Evolutionary conservation across 345 rosid species (phyloP).

Genomic region (Eucalyptus coolabah): DNA sequence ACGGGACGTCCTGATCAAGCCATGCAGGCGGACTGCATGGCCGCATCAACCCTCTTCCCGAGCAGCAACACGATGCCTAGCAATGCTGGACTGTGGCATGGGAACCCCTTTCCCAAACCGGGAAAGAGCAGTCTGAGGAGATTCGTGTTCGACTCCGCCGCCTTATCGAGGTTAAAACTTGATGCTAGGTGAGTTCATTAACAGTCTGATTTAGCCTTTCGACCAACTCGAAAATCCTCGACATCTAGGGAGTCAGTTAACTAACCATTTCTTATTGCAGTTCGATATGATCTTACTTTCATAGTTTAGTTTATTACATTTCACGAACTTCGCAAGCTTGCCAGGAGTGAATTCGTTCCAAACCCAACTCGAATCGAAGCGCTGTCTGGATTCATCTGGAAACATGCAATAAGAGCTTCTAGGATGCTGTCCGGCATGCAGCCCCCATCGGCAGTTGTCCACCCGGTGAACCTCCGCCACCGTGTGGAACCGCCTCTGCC

Average conservation of each 20-base stretch:
- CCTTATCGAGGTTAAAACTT: not conserved
- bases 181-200: not conserved
- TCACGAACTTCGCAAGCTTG: not conserved
- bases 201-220: not conserved
- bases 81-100: not conserved
- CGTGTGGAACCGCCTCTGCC: not conserved
- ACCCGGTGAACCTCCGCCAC: not conserved
- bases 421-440: not conserved
- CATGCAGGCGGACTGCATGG: not conserved
- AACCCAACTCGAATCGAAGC: not conserved
- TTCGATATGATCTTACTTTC: not conserved
- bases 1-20: not conserved
- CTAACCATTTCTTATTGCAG: not conserved
- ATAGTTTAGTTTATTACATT: not conserved
- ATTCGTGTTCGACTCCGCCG: not conserved
- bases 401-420: not conserved
- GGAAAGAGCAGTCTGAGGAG: not conserved
- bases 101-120: not conserved
- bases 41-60: not conserved
- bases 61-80: not conserved
- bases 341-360: not conserved
- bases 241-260: not conserved
- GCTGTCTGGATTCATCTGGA: not conserved
- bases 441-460: not conserved
- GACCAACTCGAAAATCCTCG: not conserved